Base-by-base conservation (phyloP, 1,284 basidiomycete species). In the Ganoderma meredithae region DNA sequence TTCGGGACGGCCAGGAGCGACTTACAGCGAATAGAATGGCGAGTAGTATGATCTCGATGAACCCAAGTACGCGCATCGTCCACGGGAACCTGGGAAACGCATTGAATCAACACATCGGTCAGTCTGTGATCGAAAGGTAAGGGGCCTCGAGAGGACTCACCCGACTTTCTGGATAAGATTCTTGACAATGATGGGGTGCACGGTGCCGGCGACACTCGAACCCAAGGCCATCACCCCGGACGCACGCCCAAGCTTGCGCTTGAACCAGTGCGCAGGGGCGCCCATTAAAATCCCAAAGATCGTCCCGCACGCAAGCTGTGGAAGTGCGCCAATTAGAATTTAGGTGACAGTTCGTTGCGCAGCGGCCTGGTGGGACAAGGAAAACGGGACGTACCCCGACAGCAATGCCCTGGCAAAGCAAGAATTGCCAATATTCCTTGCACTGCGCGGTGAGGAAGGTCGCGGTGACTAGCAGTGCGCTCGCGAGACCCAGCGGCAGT, bases 11-110 rank as follows among this genome's bases (percentile, higher is more conserved):
- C 76, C 22, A 33, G 0, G n/a, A n/a, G 19, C 1, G 10, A 71
- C 74, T 8, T 69, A 74, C 74, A 64, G 87, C 62, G 75, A 87
- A 86, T 9, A 84, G 80, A 17, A 84, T 73, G 9, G 80, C 79
- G 3, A 88, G 76, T 1, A 79, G 74, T 27, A 81, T 70, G 1
- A 88, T 62, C 3, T 88, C 76, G 22, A 90, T 85, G 70, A 89
- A 86, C 0, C 83, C 88, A 25, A 88, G 75, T 58, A 87, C 83
- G 19, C 88, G 82, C 84, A 90, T 87, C 0, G 88, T 88, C 88
- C 88, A 90, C 64, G 79, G 77, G 73, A 90, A 90, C 8, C 88
- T 89, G 36, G 41, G 52, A 44, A 25, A 6, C 13, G 15, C 25
- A 41, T 22, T 56, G 22, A 60, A 39, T 41, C 10, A n/a, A 3